Evolutionary conservation across 2,329 filamentous ascomycete species (phyloP).

Genomic region (Alternaria ventricosa): DNA sequence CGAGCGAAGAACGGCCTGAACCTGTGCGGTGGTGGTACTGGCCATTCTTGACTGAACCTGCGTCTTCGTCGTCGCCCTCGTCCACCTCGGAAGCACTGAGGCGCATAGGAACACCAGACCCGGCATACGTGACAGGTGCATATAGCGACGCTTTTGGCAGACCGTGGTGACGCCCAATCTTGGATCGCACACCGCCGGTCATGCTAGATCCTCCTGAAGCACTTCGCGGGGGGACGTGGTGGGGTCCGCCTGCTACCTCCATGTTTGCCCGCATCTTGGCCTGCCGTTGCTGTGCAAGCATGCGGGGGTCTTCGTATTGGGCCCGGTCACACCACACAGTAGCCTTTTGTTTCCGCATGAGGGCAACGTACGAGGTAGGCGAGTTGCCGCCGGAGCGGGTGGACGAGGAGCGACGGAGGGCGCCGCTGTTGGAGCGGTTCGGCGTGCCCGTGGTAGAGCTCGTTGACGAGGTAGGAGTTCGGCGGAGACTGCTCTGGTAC

Average conservation of each 20-base stretch:
- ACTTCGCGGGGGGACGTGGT: constrained; percentile 46
- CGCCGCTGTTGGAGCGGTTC: constrained; percentile 59
- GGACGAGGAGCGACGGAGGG: constrained; percentile 75
- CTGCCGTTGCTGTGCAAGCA: constrained; percentile 81
- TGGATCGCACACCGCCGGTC: constrained; percentile 69
- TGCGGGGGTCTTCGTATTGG: constrained; percentile 87
- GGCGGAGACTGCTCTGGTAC: constrained; percentile 52
- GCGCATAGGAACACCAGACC: constrained; percentile 86
- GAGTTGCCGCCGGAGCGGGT: constrained; percentile 72
- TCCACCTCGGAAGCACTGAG: constrained; percentile 96
- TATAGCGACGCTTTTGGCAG: constrained; percentile 82
- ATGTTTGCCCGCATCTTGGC: constrained; percentile 86
- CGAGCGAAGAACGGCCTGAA: constrained; percentile 73
- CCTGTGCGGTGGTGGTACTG: constrained; percentile 71
- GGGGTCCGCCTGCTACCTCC: constrained; percentile 73
- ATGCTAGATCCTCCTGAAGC: constrained; percentile 49
- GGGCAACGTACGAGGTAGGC: constrained; percentile 83
- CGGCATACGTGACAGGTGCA: constrained; percentile 74
- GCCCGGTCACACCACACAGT: constrained; percentile 98
- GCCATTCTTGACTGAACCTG: constrained; percentile 47
- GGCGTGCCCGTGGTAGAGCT: constrained; percentile 63
- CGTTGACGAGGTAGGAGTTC: constrained; percentile 73
- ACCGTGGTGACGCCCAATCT: constrained; percentile 81
- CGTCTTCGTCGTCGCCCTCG: constrained; percentile 81
- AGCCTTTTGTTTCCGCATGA: constrained; percentile 96